Percentiles rank a stretch among this genome's conserved stretches.
phyloP scores from a whole-genome alignment of 1,284 basidiomycete genomes.

The Boletus albobrunnescens region DNA sequence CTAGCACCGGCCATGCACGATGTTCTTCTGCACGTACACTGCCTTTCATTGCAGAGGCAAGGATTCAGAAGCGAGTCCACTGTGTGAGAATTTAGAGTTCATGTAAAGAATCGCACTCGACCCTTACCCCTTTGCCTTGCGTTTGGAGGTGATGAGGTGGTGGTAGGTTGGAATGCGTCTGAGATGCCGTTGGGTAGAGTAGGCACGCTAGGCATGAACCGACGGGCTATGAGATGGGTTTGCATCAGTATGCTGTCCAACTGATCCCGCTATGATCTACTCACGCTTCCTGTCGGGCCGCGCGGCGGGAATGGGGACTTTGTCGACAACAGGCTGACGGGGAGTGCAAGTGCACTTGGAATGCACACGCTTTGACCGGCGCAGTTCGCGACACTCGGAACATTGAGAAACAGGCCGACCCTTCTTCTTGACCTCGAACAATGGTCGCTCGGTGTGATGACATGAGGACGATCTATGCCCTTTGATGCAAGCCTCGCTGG shows the following conservation, averaged over 20 bases:
- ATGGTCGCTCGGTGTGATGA: slow-evolving; percentile 72
- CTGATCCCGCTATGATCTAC: slow-evolving; percentile 18
- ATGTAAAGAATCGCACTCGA: neutral
- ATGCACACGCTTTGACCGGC: slow-evolving; percentile 69
- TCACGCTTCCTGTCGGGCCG: slow-evolving; percentile 51
- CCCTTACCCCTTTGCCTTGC: slow-evolving; percentile 50
- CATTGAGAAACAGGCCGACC: slow-evolving; percentile 83
- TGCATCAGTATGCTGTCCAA: slow-evolving; percentile 4
- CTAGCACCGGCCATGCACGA: slow-evolving; percentile 15
- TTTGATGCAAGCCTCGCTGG: slow-evolving; percentile 83
- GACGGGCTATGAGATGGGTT: slow-evolving; percentile 38
- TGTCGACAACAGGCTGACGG: slow-evolving; percentile 38
- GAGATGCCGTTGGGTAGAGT: slow-evolving; percentile 61
- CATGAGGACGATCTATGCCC: slow-evolving; percentile 83
- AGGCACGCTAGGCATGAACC: slow-evolving; percentile 58
- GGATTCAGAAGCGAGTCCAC: slow-evolving; percentile 60
- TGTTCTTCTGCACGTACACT: slow-evolving; percentile 47
- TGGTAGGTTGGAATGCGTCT: slow-evolving; percentile 35
- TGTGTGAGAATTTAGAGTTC: slow-evolving; percentile 25
- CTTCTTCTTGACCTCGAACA: slow-evolving; percentile 86
- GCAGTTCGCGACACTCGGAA: slow-evolving; percentile 69
- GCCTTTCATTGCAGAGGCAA: slow-evolving; percentile 55
- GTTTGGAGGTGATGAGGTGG: slow-evolving; percentile 32
- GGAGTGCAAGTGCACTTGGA: slow-evolving; percentile 65
- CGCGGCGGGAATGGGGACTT: slow-evolving; percentile 33